phyloP scores from a whole-genome alignment of 2,329 filamentous ascomycete species.

The Botrytis porri region DNA sequence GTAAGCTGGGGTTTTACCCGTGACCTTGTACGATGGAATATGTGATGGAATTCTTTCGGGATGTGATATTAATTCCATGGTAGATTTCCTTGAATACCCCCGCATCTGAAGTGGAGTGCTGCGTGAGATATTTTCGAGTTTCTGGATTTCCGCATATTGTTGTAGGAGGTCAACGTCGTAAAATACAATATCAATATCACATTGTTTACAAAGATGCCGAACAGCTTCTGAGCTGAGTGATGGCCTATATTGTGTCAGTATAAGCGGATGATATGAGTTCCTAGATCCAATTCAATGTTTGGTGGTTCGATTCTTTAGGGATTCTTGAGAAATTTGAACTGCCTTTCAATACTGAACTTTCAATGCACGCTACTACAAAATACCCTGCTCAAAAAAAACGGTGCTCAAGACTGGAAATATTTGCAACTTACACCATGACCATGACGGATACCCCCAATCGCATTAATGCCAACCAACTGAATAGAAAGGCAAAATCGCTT shows the following conservation, averaged over 20 bases:
- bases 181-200: constrained; percentile 4
- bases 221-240: not conserved
- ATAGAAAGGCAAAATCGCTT: constrained; percentile 5
- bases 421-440: constrained; percentile 4
- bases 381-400: not conserved
- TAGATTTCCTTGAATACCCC: not conserved
- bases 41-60: not conserved
- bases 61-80: not conserved
- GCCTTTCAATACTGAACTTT: not conserved
- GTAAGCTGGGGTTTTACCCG: not conserved
- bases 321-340: not conserved
- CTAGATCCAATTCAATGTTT: not conserved
- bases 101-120: not conserved
- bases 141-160: not conserved
- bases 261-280: not conserved
- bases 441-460: constrained; percentile 10
- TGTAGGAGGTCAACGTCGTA: not conserved
- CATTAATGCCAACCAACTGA: constrained; percentile 16
- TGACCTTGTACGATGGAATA: not conserved
- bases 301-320: too few species aligned
- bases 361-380: not conserved
- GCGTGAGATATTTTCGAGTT: not conserved
- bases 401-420: not conserved
- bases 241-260: not conserved
- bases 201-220: constrained; percentile 1